Percentiles rank a stretch among this genome's conserved stretches.
Evolutionary conservation across 441 rosid genomes (phyloP).

Genomic region (Gossypium gossypioides): DNA sequence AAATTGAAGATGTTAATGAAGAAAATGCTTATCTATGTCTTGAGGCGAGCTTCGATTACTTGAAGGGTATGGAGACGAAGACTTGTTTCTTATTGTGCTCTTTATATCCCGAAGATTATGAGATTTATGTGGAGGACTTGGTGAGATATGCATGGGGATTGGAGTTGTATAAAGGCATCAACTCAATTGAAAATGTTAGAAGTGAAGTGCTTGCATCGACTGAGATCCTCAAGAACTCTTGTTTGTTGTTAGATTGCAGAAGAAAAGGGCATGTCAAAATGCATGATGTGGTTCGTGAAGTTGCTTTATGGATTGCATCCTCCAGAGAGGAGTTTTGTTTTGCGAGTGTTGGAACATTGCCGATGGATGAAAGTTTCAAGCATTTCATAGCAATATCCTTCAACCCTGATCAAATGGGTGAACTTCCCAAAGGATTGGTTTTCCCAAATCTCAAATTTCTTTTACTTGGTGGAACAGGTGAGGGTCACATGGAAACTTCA

Average conservation of each 20-base stretch:
- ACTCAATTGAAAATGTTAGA: slow-evolving; percentile 7
- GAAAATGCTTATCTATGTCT: background rate
- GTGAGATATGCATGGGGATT: slow-evolving; percentile 12
- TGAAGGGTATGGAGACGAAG: background rate
- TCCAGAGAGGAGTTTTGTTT: background rate
- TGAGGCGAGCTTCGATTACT: slow-evolving; percentile 2
- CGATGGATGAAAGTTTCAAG: too few species aligned
- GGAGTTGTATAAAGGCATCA: background rate
- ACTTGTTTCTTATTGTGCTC: slow-evolving; percentile 15
- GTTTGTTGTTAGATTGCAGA: too few species aligned
- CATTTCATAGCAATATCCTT: too few species aligned
- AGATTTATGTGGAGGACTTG: slow-evolving; percentile 9
- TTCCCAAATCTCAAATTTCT: too few species aligned
- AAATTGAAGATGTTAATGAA: background rate
- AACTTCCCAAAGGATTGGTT: too few species aligned
- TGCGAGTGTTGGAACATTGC: background rate
- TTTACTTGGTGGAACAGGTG: background rate
- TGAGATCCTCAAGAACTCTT: too few species aligned
- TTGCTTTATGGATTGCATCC: slow-evolving; percentile 13
- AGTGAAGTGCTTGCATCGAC: background rate
- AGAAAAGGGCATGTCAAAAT: slow-evolving; percentile 15
- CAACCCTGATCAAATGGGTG: too few species aligned
- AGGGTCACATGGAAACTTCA: background rate
- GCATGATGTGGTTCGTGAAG: slow-evolving; percentile 24
- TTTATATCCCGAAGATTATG: slow-evolving; percentile 13